Evolutionary conservation across 495 filamentous ascomycete species (phyloP), one percentile per base, ranked within the genome.

Genomic region (Astrothelium subdiscretum): DNA sequence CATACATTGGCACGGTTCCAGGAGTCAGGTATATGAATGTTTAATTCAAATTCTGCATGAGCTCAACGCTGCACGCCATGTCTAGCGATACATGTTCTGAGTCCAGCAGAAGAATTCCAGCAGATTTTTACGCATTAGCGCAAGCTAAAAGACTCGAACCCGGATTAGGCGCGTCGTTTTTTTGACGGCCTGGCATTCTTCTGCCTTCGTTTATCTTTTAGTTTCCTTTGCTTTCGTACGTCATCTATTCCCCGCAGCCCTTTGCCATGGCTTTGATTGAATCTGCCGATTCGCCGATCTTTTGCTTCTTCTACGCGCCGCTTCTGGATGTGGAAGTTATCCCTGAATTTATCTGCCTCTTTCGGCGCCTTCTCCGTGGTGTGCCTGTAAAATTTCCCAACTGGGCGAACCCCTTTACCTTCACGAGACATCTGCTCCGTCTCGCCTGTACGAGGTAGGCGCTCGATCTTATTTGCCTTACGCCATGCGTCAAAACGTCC

Each of bases 401-500:
- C 58, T 68, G 63, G 69, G n/a, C 65, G 68, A 15, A 69, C 71
- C 2, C 71, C 59, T 15, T 72, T 70, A 29, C 66, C 68, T n/a
- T 71, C 62, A 2, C 78, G 67, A 31, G 72, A 74, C 32, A 74
- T 66, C 27, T 78, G 79, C 76, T 97, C 94, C 31, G 78, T 73
- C 73, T 97, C 94, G 32, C 94, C 94, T 11, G 88, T 85, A 18
- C 85, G 81, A 10, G 94, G 92, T 63, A 96, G 73, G 0, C 83
- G 79, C 38, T 83, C 85, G 42, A 97, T 78, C 60, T 87, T 86
- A 76, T 98, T 87, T 29, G 87, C 83, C 71, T 86, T 88, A 70
- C 86, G 86, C 94, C 94, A 98, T 31, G 80, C 81, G 63, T 97
- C 90, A 74, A 96, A 98, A 31, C 95, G 85, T 40, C 95, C 94